Evolutionary conservation across 768 basidiomycete species (phyloP).

Genomic region (Mycena sanguinolenta): DNA sequence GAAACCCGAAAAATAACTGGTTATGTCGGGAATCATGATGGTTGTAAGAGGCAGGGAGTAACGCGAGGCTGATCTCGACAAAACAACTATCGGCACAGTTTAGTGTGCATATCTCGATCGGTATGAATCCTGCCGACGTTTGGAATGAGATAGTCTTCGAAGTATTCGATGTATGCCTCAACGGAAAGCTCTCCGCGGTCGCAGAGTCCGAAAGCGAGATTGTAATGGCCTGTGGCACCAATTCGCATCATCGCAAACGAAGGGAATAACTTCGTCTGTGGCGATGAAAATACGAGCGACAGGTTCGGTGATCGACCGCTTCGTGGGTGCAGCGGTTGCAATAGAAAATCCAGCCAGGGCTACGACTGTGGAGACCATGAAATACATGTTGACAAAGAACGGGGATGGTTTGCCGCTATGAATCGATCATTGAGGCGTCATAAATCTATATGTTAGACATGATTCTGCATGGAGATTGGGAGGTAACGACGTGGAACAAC

Average conservation of each 20-base stretch:
- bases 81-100: not conserved
- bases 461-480: not conserved
- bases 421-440: not conserved
- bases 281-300: not conserved
- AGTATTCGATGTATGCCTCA: slow-evolving; percentile 13
- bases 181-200: slow-evolving; percentile 5
- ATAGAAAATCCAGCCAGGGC: not conserved
- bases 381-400: not conserved
- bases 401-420: not conserved
- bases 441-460: not conserved
- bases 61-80: not conserved
- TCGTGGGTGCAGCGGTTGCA: not conserved
- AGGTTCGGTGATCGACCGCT: slow-evolving; percentile 1
- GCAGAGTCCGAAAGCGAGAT: slow-evolving; percentile 17
- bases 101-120: not conserved
- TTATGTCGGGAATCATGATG: slow-evolving; percentile 21
- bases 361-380: not conserved
- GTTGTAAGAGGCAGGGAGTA: not conserved
- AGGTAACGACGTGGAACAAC: not conserved
- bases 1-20: not conserved
- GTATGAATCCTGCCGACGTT: slow-evolving; percentile 11
- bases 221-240: slow-evolving; percentile 23
- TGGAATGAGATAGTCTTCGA: slow-evolving; percentile 10
- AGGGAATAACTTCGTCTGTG: slow-evolving; percentile 12
- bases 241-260: slow-evolving; percentile 16